Percentiles rank a stretch among this genome's conserved stretches.
Conservation (phyloP, 2,329 filamentous ascomycete species). For the Penicillium psychrosexuale region DNA sequence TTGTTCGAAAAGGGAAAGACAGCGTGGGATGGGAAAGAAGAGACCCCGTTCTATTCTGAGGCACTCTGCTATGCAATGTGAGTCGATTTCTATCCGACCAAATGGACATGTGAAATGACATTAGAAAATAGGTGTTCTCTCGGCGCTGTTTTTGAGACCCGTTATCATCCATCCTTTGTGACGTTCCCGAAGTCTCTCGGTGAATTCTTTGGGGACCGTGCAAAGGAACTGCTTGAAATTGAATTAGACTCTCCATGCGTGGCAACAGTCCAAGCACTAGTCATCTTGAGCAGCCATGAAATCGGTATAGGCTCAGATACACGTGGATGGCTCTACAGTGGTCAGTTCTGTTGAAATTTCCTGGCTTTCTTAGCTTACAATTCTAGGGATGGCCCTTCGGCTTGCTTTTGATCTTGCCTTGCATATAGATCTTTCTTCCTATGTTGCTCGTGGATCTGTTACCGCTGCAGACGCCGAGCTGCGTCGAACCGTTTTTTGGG, state of each 20-base stretch:
- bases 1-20: constrained; percentile 21
- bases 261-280: constrained; percentile 44
- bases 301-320: constrained; percentile 37
- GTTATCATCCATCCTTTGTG: constrained; percentile 31
- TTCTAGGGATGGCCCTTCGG: constrained; percentile 35
- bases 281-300: constrained; percentile 43
- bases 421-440: constrained; percentile 24
- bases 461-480: constrained; percentile 20
- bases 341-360: constrained; percentile 21
- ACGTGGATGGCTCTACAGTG: constrained; percentile 44
- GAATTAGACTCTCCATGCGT: constrained; percentile 45
- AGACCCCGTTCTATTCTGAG: constrained; percentile 26
- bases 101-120: not conserved
- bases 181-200: constrained; percentile 35
- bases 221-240: constrained; percentile 42
- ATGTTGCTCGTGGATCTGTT: constrained; percentile 16
- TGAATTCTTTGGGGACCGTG: constrained; percentile 39
- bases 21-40: constrained; percentile 15
- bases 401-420: constrained; percentile 38
- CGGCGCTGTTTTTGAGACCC: constrained; percentile 36
- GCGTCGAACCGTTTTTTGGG: constrained; percentile 40
- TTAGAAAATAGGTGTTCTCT: constrained; percentile 27
- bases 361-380: not conserved
- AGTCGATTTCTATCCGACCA: not conserved
- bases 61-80: constrained; percentile 27